Base-by-base conservation (phyloP, 2,329 filamentous ascomycete genomes). In the Monosporascus sp. region DNA sequence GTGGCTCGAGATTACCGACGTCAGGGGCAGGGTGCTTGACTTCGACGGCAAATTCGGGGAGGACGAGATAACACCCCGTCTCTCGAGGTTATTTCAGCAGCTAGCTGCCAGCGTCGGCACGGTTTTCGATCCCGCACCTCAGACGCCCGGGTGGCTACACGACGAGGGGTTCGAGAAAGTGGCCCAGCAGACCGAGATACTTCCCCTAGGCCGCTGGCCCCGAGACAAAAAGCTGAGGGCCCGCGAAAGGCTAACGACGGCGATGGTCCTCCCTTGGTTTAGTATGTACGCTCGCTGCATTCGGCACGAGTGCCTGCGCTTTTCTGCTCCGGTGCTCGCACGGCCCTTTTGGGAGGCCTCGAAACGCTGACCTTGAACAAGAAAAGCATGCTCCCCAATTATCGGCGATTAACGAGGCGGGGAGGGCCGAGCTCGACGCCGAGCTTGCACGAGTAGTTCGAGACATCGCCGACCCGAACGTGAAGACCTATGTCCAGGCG, bases 1-100 rank as follows among this genome's bases (percentile, higher is more conserved):
- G 1, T 65, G 71, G n/a, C 61, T 77, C 41, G 74, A 77, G 62
- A 70, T 76, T 58, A 68, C 70, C 14, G 73, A 77, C 54, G 60
- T 74, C 8, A 64, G 70, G 2, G 69, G 73, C 3, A 65, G 66
- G 20, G 70, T 74, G 48, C 72, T 70, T 51, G 71, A 72, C 52
- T 71, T 71, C 11, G 68, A 74, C 24, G 62, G 64, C 46, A 62
- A 61, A 49, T 68, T 67, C 41, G 60, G 56, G 15, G 62, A 67
- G n/a, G 62, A 61, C 24, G 66, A 65, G 24, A 25, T 64, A 0
- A 72, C 68, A 36, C 66, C 64, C 15, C 68, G 70, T 49, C 73
- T 70, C 49, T 61, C 72, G n/a, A 60, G 55, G 44, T 47, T 65
- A 1, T 72, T 68, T 44, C 59, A 53, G 8, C 60, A 65, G 14